phyloP scores from a whole-genome alignment of 164 flowering plant species.

The Euptelea pleiosperma region DNA sequence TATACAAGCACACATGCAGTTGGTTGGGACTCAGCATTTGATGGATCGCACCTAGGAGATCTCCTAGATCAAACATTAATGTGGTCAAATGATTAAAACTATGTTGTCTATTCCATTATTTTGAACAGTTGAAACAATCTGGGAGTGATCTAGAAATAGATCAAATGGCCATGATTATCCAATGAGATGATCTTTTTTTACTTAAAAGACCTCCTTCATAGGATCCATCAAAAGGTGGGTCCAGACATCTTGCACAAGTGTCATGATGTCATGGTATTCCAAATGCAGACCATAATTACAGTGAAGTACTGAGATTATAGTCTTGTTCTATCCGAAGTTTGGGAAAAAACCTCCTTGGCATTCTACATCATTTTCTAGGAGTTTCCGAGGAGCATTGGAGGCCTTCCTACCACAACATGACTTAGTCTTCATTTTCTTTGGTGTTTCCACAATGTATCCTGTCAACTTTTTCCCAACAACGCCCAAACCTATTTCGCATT shows the following conservation, averaged over 20 bases:
- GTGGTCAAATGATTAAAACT: neutral
- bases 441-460: neutral
- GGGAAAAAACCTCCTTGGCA: too few relatives aligned
- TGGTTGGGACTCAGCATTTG: neutral
- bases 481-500: neutral
- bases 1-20: too few relatives aligned
- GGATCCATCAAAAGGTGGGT: too few relatives aligned
- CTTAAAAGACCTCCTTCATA: too few relatives aligned
- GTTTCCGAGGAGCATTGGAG: neutral
- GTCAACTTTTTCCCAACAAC: neutral
- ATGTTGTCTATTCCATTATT: neutral
- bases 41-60: neutral
- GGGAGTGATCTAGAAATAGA: neutral
- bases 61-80: neutral
- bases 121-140: neutral
- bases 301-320: too few relatives aligned
- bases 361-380: neutral
- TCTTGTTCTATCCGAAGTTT: too few relatives aligned
- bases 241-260: too few relatives aligned
- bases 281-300: too few relatives aligned
- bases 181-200: too few relatives aligned
- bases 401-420: slow-evolving; percentile 3
- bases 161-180: too few relatives aligned
- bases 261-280: too few relatives aligned
- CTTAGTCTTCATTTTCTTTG: neutral